Conservation (phyloP, 2,329 filamentous ascomycete genomes). For the Escovopsis sp. region DNA sequence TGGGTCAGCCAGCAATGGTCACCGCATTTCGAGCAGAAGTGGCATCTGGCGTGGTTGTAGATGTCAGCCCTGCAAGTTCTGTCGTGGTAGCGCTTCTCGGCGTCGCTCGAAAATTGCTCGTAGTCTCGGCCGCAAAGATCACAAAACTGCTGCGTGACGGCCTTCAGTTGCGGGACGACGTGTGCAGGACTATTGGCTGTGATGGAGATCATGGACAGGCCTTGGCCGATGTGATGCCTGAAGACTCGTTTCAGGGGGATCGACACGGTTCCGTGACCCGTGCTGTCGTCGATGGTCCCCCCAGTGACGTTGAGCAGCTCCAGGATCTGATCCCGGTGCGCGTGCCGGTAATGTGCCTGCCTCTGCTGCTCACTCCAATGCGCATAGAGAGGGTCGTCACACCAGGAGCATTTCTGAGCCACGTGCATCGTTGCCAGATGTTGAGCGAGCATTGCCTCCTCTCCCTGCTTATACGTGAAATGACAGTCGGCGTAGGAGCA, state of each 20-base stretch:
- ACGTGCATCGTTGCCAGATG: conserved; percentile 23
- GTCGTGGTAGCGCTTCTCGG: conserved; percentile 5
- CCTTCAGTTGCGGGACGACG: neutral
- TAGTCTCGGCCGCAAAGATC: conserved; percentile 4
- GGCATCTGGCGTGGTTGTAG: conserved; percentile 1
- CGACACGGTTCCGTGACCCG: neutral
- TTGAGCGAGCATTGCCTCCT: conserved; percentile 15
- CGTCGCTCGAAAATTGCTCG: neutral
- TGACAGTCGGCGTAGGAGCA: conserved; percentile 25
- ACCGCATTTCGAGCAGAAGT: conserved; percentile 7
- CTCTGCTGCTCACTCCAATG: conserved; percentile 14
- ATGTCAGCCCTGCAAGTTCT: conserved; percentile 1
- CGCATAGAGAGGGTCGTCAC: conserved; percentile 15
- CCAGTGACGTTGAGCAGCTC: conserved; percentile 4
- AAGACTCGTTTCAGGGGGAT: neutral
- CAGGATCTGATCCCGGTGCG: conserved; percentile 14
- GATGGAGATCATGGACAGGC: neutral
- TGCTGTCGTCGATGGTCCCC: neutral
- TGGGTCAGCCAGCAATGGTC: conserved; percentile 1
- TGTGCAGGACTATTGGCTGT: neutral
- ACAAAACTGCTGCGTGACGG: conserved; percentile 1
- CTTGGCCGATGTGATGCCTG: neutral
- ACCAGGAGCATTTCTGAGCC: conserved; percentile 21
- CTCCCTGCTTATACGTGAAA: conserved; percentile 16
- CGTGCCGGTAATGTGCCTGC: conserved; percentile 13